These are phyloP conservation scores for Teunomyces stri DNA, from an alignment of 805 yeast genomes.

Conservation along the genomic window DNA sequence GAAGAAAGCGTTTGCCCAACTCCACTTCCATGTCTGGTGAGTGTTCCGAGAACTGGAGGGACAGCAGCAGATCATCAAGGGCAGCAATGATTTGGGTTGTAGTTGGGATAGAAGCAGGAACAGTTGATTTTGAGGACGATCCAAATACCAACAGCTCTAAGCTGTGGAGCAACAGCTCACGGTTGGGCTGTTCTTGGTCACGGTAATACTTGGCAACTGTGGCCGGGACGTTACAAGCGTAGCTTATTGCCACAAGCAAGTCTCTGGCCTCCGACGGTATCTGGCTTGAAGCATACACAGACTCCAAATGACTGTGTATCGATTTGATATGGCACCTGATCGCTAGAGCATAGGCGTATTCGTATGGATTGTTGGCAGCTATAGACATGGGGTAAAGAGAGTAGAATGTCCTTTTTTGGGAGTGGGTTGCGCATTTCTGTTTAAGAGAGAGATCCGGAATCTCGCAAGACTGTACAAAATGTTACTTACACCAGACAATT, in stretches of 20 bases:
- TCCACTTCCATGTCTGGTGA: too few relatives aligned
- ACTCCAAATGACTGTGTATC: slow-evolving; percentile 9
- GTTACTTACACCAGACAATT: slow-evolving; percentile 30
- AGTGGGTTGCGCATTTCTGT: too few relatives aligned
- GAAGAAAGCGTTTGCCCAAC: not conserved
- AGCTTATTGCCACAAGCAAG: too few relatives aligned
- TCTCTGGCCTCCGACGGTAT: slow-evolving; percentile 17
- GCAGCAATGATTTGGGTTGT: not conserved
- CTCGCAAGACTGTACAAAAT: slow-evolving; percentile 1
- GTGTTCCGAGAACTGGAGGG: too few relatives aligned
- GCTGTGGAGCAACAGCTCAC: not conserved
- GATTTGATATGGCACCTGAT: slow-evolving; percentile 19
- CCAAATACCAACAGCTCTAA: not conserved
- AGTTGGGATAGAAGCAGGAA: not conserved
- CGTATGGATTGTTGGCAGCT: not conserved
- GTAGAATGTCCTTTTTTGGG: not conserved
- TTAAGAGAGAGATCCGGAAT: too few relatives aligned
- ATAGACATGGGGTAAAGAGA: not conserved
- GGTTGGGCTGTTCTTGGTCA: not conserved
- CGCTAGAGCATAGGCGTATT: slow-evolving; percentile 27
- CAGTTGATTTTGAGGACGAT: too few relatives aligned
- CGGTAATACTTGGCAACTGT: not conserved
- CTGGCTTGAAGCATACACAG: slow-evolving; percentile 5
- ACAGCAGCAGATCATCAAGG: not conserved
- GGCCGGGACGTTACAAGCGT: not conserved